phyloP scores from a whole-genome alignment of 2,329 filamentous ascomycete genomes.

The Penicillium sp. region DNA sequence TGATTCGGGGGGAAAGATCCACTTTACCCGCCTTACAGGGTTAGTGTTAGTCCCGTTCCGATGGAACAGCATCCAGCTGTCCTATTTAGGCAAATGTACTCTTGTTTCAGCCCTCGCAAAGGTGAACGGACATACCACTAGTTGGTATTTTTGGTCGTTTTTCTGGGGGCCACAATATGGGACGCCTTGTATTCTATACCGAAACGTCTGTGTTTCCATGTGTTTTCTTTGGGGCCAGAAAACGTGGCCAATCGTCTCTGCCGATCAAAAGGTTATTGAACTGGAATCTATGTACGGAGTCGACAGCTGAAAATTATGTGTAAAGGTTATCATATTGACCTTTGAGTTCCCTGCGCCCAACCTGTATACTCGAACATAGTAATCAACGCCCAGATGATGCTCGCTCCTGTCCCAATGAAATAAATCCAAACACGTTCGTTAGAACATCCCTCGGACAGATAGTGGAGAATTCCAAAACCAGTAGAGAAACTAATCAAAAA shows the following conservation, averaged over 20 bases:
- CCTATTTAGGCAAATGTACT: background rate
- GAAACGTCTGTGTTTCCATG: background rate
- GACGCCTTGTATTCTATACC: background rate
- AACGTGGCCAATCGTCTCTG: constrained; percentile 6
- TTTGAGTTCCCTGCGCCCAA: background rate
- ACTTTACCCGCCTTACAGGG: background rate
- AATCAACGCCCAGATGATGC: constrained; percentile 19
- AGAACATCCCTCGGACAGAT: background rate
- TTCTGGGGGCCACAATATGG: background rate
- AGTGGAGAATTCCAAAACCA: constrained; percentile 6
- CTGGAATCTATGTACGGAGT: background rate
- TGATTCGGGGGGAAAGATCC: background rate
- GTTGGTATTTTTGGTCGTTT: too few relatives aligned
- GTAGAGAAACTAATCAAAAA: background rate
- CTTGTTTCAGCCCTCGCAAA: too few relatives aligned
- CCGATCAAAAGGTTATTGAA: constrained; percentile 17
- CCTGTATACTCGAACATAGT: background rate
- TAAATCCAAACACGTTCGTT: constrained; percentile 1
- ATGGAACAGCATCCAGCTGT: background rate
- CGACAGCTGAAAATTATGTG: background rate
- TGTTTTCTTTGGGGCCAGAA: constrained; percentile 9
- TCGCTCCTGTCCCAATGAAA: constrained; percentile 14
- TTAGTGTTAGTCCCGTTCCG: too few relatives aligned
- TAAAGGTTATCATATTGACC: background rate
- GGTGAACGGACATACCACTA: too few relatives aligned